A percentile compares a stretch with the other conserved stretches of the same genome.
Evolutionary conservation across 768 basidiomycete genomes (phyloP).

Genomic region (Phylloporus arenicola): DNA sequence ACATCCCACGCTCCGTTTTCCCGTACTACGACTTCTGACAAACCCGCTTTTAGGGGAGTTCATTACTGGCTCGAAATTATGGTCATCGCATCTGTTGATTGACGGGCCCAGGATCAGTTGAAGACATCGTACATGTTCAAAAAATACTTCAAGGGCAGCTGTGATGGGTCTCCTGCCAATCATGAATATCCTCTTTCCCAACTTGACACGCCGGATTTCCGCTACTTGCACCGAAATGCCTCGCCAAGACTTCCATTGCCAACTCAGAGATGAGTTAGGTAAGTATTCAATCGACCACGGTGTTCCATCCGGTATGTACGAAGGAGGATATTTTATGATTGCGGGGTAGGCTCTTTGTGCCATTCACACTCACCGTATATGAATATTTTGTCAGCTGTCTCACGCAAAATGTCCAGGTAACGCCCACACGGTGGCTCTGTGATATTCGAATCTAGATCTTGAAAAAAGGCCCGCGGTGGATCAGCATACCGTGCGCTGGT

Average conservation of each 20-base stretch:
- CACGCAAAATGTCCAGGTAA: background rate
- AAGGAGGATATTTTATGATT: conserved; percentile 6
- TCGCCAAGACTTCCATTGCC: conserved; percentile 2
- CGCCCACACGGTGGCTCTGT: background rate
- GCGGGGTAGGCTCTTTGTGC: conserved; percentile 22
- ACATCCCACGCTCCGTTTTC: background rate
- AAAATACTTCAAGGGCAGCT: background rate
- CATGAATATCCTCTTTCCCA: background rate
- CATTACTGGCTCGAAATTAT: conserved; percentile 3
- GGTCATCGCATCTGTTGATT: conserved; percentile 12
- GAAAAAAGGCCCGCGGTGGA: background rate
- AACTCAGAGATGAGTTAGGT: conserved; percentile 1
- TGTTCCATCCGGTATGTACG: background rate
- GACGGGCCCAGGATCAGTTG: conserved; percentile 11
- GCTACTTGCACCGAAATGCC: background rate
- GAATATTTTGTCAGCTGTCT: background rate
- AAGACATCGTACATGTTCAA: background rate
- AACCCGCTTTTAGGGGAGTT: background rate
- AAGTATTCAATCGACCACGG: background rate
- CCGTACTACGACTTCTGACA: background rate
- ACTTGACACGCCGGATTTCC: background rate
- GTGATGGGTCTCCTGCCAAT: background rate
- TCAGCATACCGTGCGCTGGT: background rate
- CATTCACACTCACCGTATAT: conserved; percentile 8
- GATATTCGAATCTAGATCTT: background rate